These are phyloP conservation scores for Pelargonium myrrhifolium DNA, from an alignment of 441 rosid genomes.

Conservation along the genomic window DNA sequence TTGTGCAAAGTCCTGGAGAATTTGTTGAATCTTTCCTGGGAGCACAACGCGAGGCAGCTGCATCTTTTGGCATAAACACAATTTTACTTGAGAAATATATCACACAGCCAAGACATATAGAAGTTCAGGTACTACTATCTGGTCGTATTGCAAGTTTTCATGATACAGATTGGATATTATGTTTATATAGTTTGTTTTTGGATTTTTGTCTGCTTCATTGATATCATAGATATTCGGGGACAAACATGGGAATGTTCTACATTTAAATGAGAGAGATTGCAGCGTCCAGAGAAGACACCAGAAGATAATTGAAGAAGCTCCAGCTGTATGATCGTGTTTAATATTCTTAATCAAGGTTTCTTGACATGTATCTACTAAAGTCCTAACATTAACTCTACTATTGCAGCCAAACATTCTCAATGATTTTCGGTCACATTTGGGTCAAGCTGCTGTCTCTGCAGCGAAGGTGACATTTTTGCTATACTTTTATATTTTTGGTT, in stretches of 20 bases:
- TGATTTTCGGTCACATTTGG: conserved; percentile 64
- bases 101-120: conserved; percentile 83
- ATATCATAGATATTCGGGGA: conserved; percentile 71
- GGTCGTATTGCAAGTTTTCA: not conserved
- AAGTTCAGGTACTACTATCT: conserved; percentile 64
- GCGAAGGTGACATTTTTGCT: conserved; percentile 53
- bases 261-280: conserved; percentile 93
- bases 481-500: not conserved
- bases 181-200: conserved; percentile 10
- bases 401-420: conserved; percentile 75
- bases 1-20: conserved; percentile 55
- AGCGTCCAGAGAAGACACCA: conserved; percentile 96
- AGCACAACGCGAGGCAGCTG: conserved; percentile 94
- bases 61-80: conserved; percentile 81
- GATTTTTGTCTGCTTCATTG: conserved; percentile 17
- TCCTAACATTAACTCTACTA: conserved; percentile 25
- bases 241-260: conserved; percentile 65
- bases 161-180: conserved; percentile 14
- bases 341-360: conserved; percentile 23
- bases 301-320: conserved; percentile 98
- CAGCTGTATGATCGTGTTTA: conserved; percentile 55
- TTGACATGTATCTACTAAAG: conserved; percentile 19
- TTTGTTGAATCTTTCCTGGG: conserved; percentile 78
- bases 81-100: conserved; percentile 93
- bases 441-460: conserved; percentile 89